Conservation (phyloP, 495 filamentous ascomycete genomes). For the Acidiella bohemica region DNA sequence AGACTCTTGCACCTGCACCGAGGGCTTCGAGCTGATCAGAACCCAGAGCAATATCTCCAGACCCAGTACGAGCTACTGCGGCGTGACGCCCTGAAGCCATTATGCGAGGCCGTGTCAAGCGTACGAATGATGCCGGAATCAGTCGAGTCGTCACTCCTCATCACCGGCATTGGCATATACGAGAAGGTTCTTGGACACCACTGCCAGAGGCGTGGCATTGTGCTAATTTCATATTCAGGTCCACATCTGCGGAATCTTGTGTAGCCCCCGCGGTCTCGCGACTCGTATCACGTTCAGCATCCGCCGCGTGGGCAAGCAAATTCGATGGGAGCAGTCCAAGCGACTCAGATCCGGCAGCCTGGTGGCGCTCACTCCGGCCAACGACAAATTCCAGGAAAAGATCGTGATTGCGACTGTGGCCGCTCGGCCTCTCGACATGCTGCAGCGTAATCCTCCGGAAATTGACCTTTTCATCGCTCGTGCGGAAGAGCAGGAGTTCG, state of each 20-base stretch:
- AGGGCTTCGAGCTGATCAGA: slow-evolving; percentile 3
- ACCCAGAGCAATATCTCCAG: slow-evolving; percentile 24
- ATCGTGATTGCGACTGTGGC: slow-evolving; percentile 64
- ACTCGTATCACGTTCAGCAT: slow-evolving; percentile 60
- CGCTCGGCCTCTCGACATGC: slow-evolving; percentile 46
- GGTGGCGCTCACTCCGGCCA: slow-evolving; percentile 52
- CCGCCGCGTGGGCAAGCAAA: slow-evolving; percentile 47
- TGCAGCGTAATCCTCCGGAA: slow-evolving; percentile 52
- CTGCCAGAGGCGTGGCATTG: too few species aligned
- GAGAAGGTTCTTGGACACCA: slow-evolving; percentile 48
- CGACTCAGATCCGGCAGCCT: slow-evolving; percentile 56
- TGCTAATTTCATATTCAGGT: slow-evolving; percentile 39
- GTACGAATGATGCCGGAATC: slow-evolving; percentile 20
- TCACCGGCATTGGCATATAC: slow-evolving; percentile 52
- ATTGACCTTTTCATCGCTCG: slow-evolving; percentile 64
- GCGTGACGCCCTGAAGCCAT: slow-evolving; percentile 32
- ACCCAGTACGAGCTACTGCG: slow-evolving; percentile 31
- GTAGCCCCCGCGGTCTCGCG: slow-evolving; percentile 49
- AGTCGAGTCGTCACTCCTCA: too few species aligned
- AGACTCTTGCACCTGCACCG: neutral
- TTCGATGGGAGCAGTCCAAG: slow-evolving; percentile 65
- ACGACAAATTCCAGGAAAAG: slow-evolving; percentile 49
- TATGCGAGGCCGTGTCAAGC: slow-evolving; percentile 27
- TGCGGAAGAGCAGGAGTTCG: slow-evolving; percentile 47
- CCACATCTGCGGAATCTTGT: slow-evolving; percentile 47